Base-by-base conservation (phyloP, 1,139 yeast species). In the Magnusiomyces suaveolens region DNA sequence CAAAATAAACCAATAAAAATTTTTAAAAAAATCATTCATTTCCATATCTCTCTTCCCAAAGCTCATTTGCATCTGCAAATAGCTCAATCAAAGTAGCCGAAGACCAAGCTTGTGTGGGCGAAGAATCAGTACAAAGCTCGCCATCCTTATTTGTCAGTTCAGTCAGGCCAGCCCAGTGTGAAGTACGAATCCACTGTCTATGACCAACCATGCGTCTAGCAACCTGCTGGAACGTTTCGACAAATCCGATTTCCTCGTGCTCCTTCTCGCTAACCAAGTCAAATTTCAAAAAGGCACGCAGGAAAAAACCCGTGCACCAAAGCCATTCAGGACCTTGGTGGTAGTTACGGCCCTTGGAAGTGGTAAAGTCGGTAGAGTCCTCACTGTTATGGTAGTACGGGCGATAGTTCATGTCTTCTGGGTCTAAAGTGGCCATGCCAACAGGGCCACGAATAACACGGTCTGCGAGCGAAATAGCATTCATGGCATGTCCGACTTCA, bases 271-370 rank as follows among this genome's bases (percentile, higher is more conserved):
- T 72, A 32, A 68, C 62, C 54, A 75, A 70, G 60, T 82, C 81
- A 68, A 85, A 82, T 52, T 72, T 68, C 46, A 72, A 62, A 66
- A 75, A 82, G 0, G 97, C 96, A 59, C 97, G 78, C 61, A 92
- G 71, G 67, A 87, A 90, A 70, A 81, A 89, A 1, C 98, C 98
- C 43, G 78, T 76, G 58, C 83, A 81, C 97, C 97, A 92, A 24
- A 87, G 84, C 98, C 98, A 92, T 68, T 92, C 98, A 1, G 98
- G 98, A 1, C 98, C 98, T 71, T 92, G 97, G 69, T 92, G 98
- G 69, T 92, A 92, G 70, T 92, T 92, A 64, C 97, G 79, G 21
- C 98, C 98, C 70, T 89, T 89, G 3, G 97, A 77, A 0, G 97
- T 89, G 0, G 95, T 89, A 75, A 89, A 92, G 68, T 92, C 96